These are phyloP conservation scores for Nidularia sp. DNA, from an alignment of 768 basidiomycete genomes.

Conservation along the genomic window DNA sequence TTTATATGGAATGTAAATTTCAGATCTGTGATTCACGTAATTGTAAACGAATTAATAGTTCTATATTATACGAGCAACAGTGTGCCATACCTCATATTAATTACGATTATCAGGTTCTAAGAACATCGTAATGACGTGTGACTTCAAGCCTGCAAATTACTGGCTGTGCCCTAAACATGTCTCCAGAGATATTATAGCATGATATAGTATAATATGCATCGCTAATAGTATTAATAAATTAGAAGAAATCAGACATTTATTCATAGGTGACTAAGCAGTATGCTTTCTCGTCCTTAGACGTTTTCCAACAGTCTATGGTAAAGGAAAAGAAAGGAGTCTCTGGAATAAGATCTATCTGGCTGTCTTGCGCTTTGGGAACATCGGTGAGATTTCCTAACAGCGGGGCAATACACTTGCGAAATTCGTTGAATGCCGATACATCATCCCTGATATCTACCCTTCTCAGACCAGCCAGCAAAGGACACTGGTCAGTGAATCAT, in stretches of 20 bases:
- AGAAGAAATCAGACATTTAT: neutral
- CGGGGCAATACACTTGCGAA: conserved; percentile 36
- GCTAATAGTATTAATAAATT: neutral
- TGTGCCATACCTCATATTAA: too few relatives aligned
- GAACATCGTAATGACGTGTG: too few relatives aligned
- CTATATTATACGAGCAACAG: too few relatives aligned
- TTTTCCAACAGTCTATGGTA: conserved; percentile 23
- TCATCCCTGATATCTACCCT: conserved; percentile 41
- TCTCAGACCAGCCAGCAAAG: conserved; percentile 38
- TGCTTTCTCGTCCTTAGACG: conserved; percentile 13
- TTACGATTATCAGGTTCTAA: too few relatives aligned
- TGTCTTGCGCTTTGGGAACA: conserved; percentile 4
- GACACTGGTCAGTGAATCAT: conserved; percentile 23
- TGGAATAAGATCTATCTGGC: neutral
- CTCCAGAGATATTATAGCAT: too few relatives aligned
- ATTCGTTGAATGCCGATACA: conserved; percentile 23
- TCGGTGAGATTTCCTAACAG: conserved; percentile 41
- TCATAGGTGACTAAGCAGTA: conserved; percentile 18
- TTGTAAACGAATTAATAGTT: too few relatives aligned
- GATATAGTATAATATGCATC: too few relatives aligned
- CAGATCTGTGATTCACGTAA: too few relatives aligned
- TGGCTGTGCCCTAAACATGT: too few relatives aligned
- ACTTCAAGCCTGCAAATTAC: too few relatives aligned
- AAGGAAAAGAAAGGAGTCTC: conserved; percentile 10
- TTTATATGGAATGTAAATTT: too few relatives aligned